Evolutionary conservation across 2,329 filamentous ascomycete species (phyloP).

Genomic region (Xylariomycetidae sp.): DNA sequence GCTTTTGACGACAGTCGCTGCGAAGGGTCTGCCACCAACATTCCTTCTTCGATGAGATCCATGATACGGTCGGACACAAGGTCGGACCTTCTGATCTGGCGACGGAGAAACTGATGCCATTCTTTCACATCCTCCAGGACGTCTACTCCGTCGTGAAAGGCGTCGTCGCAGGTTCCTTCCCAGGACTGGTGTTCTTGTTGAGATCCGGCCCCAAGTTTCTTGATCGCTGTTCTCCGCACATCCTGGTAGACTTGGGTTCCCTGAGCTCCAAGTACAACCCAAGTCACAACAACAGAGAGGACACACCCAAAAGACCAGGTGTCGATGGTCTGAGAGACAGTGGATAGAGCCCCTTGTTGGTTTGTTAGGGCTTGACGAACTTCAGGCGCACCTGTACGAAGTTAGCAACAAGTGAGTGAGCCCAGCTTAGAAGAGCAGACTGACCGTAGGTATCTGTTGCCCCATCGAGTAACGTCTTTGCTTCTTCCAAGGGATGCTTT

Average conservation of each 20-base stretch:
- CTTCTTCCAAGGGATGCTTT: slow-evolving; percentile 1
- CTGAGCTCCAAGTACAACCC: slow-evolving; percentile 11
- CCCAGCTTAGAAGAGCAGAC: not conserved
- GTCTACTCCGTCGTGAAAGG: slow-evolving; percentile 9
- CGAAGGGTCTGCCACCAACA: slow-evolving; percentile 3
- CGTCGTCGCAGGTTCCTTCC: slow-evolving; percentile 4
- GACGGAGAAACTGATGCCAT: slow-evolving; percentile 9
- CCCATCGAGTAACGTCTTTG: slow-evolving; percentile 1
- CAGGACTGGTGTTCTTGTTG: not conserved
- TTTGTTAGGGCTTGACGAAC: slow-evolving; percentile 1
- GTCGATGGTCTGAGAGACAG: slow-evolving; percentile 8
- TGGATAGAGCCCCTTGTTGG: not conserved
- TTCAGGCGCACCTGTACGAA: slow-evolving; percentile 3
- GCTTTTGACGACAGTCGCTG: slow-evolving; percentile 1
- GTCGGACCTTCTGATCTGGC: slow-evolving; percentile 6
- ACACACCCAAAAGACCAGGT: slow-evolving; percentile 15
- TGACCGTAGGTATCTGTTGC: slow-evolving; percentile 4
- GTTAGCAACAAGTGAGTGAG: not conserved
- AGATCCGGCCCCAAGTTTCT: not conserved
- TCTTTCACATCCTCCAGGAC: slow-evolving; percentile 10
- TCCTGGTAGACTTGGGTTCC: slow-evolving; percentile 5
- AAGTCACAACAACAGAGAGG: slow-evolving; percentile 10
- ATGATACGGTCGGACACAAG: slow-evolving; percentile 7
- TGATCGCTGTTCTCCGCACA: slow-evolving; percentile 1
- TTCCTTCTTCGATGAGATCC: slow-evolving; percentile 8